Evolutionary conservation across 352 stramenopile genomes (phyloP).

Genomic region (Phytopythium montanum): DNA sequence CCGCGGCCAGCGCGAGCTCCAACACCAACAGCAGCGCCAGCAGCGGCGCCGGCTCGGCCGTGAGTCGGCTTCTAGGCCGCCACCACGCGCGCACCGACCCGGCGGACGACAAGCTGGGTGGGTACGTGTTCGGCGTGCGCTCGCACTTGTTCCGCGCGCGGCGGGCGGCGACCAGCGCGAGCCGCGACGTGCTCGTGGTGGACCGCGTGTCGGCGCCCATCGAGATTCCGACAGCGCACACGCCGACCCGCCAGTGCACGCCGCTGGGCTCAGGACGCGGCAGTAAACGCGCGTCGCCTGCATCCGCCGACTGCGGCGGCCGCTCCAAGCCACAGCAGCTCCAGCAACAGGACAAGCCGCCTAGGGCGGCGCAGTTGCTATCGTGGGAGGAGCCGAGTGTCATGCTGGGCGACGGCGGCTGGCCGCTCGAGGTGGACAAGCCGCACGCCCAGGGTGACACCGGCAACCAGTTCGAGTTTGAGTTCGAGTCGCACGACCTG

Average conservation of each 20-base stretch:
- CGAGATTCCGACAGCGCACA: slow-evolving; percentile 40
- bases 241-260: slow-evolving; percentile 9
- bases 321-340: background rate
- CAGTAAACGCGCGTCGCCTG: slow-evolving; percentile 19
- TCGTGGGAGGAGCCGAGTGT: slow-evolving; percentile 63
- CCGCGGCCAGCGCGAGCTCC: background rate
- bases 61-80: slow-evolving; percentile 3
- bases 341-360: slow-evolving; percentile 9
- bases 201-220: slow-evolving; percentile 58
- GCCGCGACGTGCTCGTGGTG: slow-evolving; percentile 20
- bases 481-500: slow-evolving; percentile 4
- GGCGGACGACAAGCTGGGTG: slow-evolving; percentile 16
- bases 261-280: slow-evolving; percentile 3
- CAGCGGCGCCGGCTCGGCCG: slow-evolving; percentile 7
- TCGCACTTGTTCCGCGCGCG: slow-evolving; percentile 30
- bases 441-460: slow-evolving; percentile 8
- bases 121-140: slow-evolving; percentile 29
- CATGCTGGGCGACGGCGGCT: slow-evolving; percentile 29
- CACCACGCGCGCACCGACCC: slow-evolving; percentile 7
- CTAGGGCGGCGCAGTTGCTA: slow-evolving; percentile 32
- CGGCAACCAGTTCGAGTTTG: slow-evolving; percentile 4
- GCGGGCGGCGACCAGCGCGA: slow-evolving; percentile 10
- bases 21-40: slow-evolving; percentile 6
- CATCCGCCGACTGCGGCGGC: slow-evolving; percentile 11
- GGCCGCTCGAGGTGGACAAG: slow-evolving; percentile 28